Conservation (phyloP, 2,329 filamentous ascomycete genomes). For the Phialophora macrospora region DNA sequence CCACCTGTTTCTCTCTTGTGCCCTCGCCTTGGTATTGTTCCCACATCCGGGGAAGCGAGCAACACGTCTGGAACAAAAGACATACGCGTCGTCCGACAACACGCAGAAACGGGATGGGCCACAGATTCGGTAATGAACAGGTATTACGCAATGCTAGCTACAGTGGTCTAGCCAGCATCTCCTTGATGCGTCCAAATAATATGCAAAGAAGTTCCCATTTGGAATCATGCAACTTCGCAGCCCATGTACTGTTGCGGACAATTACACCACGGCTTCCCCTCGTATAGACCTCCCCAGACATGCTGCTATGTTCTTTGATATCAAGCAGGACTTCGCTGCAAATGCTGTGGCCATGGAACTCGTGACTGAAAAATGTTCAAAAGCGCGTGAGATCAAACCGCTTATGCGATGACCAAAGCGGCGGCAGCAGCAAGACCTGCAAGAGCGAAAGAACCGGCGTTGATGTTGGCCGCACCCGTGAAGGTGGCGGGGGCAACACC, state of each 20-base stretch:
- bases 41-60: background rate
- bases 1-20: background rate
- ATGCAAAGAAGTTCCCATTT: conserved; percentile 33
- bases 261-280: conserved; percentile 21
- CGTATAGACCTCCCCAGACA: conserved; percentile 31
- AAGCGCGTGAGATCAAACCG: conserved; percentile 22
- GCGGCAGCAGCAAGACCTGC: conserved; percentile 42
- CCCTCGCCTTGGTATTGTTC: background rate
- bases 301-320: conserved; percentile 29
- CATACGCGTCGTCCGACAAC: background rate
- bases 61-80: background rate
- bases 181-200: conserved; percentile 36
- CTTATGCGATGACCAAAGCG: conserved; percentile 44
- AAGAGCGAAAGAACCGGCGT: conserved; percentile 41
- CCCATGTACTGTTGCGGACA: conserved; percentile 21
- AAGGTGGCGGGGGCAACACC: conserved; percentile 36
- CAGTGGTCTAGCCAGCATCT: conserved; percentile 36
- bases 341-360: conserved; percentile 32
- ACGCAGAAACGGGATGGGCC: background rate
- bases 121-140: conserved; percentile 34
- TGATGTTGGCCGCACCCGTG: conserved; percentile 43
- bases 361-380: conserved; percentile 32
- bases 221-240: conserved; percentile 20
- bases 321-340: conserved; percentile 25
- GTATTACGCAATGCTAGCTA: conserved; percentile 38